phyloP scores from a whole-genome alignment of 768 basidiomycete species.

The Zangia roseola region DNA sequence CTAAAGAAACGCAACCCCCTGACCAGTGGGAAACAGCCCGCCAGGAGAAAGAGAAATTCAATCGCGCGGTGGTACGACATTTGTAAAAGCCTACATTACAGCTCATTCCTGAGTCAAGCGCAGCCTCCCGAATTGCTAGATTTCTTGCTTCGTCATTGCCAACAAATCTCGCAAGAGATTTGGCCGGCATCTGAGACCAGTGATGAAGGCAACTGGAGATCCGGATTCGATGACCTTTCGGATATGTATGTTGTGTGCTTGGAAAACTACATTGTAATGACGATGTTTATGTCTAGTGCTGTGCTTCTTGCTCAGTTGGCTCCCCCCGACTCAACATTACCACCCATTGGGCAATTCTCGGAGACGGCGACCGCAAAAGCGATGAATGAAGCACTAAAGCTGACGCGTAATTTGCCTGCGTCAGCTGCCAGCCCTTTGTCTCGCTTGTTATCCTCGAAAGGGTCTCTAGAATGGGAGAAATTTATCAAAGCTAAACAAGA shows the following conservation, averaged over 20 bases:
- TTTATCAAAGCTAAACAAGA: conserved; percentile 57
- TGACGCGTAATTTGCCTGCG: conserved; percentile 58
- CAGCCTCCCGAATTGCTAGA: conserved; percentile 72
- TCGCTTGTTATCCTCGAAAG: conserved; percentile 67
- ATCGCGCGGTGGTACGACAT: conserved; percentile 61
- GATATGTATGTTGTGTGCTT: conserved; percentile 51
- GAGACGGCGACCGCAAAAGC: conserved; percentile 59
- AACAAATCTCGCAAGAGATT: conserved; percentile 48
- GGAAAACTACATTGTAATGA: conserved; percentile 2
- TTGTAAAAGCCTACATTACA: conserved; percentile 10
- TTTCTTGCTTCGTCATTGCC: conserved; percentile 52
- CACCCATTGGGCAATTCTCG: conserved; percentile 47
- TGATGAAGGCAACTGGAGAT: conserved; percentile 36
- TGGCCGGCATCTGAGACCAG: conserved; percentile 43
- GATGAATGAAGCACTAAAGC: conserved; percentile 56
- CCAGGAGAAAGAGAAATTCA: conserved; percentile 54
- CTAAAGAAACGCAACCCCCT: conserved; percentile 23
- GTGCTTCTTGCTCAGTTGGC: conserved; percentile 42
- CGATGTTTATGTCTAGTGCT: conserved; percentile 32
- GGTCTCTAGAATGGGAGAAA: conserved; percentile 74
- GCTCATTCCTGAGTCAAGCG: conserved; percentile 17
- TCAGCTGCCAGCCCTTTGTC: conserved; percentile 65
- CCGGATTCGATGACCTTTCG: conserved; percentile 48
- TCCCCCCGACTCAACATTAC: conserved; percentile 51
- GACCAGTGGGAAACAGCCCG: conserved; percentile 73